Evolutionary conservation across 495 filamentous ascomycete species (phyloP), one percentile per base, ranked within the genome.

Genomic region (Parathielavia hyrcaniae): DNA sequence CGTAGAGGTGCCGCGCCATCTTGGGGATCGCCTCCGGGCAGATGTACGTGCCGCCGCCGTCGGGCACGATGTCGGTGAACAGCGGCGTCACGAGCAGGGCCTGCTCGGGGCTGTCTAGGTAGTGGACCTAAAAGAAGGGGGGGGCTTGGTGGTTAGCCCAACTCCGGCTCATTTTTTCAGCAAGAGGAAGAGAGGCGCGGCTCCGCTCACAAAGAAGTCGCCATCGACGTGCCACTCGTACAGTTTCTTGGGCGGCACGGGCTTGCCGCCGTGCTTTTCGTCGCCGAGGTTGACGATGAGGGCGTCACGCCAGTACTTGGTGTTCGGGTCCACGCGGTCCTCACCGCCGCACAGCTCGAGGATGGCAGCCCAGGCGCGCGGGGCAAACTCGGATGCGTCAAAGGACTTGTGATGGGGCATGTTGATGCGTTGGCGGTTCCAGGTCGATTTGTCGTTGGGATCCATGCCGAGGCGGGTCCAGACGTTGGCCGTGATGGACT

Each of bases 201-300:
- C 35, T 14, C 35, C 2, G 10, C 35, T 38, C 14, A 85, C 76
- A 70, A 89, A 88, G 69, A 88, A 88, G 62, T 89, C 86, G 1
- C 86, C 86, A 69, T 89, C 86, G 22, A 87, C 84, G 67, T 90
- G 87, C 86, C 86, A 90, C 9, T 73, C 75, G 20, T 69, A 59
- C n/a, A 88, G 71, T 8, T 81, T 77, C 35, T 73, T 60, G 47
- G 82, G 73, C 55, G 67, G 64, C 32, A 76, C 71, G 38, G 77
- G 65, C 38, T 77, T 77, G 6, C 78, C 77, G 58, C 82, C 79
- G 46, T 67, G 69, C 46, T 83, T 75, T 0, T 76, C 67, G 8
- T 78, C 83, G 22, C 87, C 86, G 16, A 90, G 75, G 71, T 89
- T 90, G 26, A 89, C 84, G 57, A 89, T 89, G 34, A 88, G 75